Conservation (phyloP, 1,139 yeast species). For the Blastobotrys buckinghamii region DNA sequence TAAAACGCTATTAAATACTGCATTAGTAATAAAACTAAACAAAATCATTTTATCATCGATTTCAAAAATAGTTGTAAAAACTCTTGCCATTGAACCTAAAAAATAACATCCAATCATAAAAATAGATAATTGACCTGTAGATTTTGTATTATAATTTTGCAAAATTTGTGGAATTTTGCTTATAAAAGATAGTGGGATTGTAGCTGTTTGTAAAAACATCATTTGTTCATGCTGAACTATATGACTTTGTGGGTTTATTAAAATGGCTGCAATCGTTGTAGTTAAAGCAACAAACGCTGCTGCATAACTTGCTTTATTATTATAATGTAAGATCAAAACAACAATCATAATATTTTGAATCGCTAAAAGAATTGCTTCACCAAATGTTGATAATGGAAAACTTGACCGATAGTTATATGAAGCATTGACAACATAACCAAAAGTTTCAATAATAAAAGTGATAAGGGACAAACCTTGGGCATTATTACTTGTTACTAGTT, state of each 20-base stretch:
- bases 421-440: conserved; percentile 36
- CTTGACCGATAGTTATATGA: conserved; percentile 38
- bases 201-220: conserved; percentile 41
- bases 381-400: conserved; percentile 41
- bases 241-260: conserved; percentile 20
- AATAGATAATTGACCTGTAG: conserved; percentile 51
- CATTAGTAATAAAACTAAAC: conserved; percentile 31
- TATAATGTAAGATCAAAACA: conserved; percentile 31
- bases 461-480: conserved; percentile 36
- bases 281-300: conserved; percentile 26
- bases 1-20: conserved; percentile 32
- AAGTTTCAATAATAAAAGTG: conserved; percentile 35
- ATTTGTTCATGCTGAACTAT: conserved; percentile 25
- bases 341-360: conserved; percentile 38
- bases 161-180: conserved; percentile 55
- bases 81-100: conserved; percentile 50
- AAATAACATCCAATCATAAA: conserved; percentile 52
- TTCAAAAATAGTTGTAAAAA: conserved; percentile 49
- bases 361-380: conserved; percentile 38
- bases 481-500: conserved; percentile 31
- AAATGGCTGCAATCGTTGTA: conserved; percentile 21
- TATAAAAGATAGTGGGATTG: conserved; percentile 48
- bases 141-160: conserved; percentile 42
- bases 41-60: conserved; percentile 34
- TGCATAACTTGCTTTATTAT: conserved; percentile 18